Base-by-base conservation (phyloP, 2,329 filamentous ascomycete species). In the Fusarium algeriense region DNA sequence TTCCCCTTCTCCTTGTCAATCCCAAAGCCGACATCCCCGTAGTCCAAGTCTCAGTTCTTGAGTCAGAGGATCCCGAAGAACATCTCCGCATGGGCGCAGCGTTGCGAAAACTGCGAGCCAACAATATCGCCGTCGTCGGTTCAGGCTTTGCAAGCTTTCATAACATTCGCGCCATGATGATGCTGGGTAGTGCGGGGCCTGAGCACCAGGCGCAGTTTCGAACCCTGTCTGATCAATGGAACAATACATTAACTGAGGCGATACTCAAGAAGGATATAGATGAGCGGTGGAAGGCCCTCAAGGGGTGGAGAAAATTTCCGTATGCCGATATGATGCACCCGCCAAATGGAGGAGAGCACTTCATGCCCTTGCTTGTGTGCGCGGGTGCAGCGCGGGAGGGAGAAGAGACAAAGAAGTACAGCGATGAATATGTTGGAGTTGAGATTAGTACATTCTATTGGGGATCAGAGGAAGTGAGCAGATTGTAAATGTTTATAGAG, bases 121-220 rank as follows among this genome's bases (percentile, higher is more conserved):
- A 83, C 32, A 87, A 87, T 77, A 80, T 90, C n/a, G 88, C 88
- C 71, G 83, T 90, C 60, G 73, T 90, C 43, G 88, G 88, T n/a
- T 89, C 86, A 1, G 88, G 88, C 28, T 89, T 89, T 70, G 87
- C 88, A 2, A 86, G 85, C 5, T 81, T 89, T 60, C 88, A 90
- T 76, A 89, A 89, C 75, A 73, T 89, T 12, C 78, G 81, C 28
- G 72, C 82, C 34, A 85, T 89, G 83, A 81, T 84, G 32, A 60
- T 71, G 45, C 71, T 84, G 30, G 72, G 76, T 28, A 62, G 55
- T 49, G 70, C 73, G 19, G 73, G 77, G 7, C 50, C 69, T 6
- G 67, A 64, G 8, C 65, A 72, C 48, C 52, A 64, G 14, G 73
- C 73, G 3, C 63, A 70, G 32, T 75, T 83, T 57, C 74, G 64